Conservation (phyloP, 345 rosid species). For the Euphorbia peplus region DNA sequence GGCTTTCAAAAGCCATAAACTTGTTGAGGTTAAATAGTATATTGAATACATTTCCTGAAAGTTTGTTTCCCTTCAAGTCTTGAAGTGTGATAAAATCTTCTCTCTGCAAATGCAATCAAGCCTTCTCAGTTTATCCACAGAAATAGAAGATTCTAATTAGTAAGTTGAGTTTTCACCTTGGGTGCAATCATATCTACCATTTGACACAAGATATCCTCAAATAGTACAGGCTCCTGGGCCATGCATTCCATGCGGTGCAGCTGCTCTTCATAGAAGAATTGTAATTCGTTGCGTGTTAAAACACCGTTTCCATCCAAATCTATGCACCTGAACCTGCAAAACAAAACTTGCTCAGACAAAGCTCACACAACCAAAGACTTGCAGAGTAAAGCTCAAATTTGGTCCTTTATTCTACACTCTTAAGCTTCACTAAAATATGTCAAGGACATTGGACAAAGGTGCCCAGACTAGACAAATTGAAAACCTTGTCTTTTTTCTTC, state of each 20-base stretch:
- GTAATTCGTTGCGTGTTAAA: slow-evolving; percentile 25
- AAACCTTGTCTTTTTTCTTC: not conserved
- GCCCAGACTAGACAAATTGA: not conserved
- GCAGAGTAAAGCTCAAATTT: not conserved
- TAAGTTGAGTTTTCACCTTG: slow-evolving; percentile 16
- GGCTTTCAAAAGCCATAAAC: slow-evolving; percentile 33
- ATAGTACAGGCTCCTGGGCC: slow-evolving; percentile 32
- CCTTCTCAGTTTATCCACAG: not conserved
- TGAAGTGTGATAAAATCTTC: slow-evolving; percentile 27
- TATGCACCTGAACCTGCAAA: slow-evolving; percentile 33
- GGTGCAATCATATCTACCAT: slow-evolving; percentile 34
- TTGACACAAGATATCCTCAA: slow-evolving; percentile 34
- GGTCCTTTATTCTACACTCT: no score
- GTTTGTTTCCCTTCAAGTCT: slow-evolving; percentile 29
- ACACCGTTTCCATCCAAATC: slow-evolving; percentile 33
- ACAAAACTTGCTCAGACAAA: slow-evolving; percentile 5
- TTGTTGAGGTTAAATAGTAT: slow-evolving; percentile 33
- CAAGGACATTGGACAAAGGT: not conserved
- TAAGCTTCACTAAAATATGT: not conserved
- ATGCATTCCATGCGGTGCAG: slow-evolving; percentile 36
- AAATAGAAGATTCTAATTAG: not conserved
- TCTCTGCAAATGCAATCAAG: slow-evolving; percentile 16
- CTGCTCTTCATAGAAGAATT: slow-evolving; percentile 36
- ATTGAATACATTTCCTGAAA: slow-evolving; percentile 32
- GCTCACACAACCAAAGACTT: not conserved